A percentile compares a stretch with the other conserved stretches of the same genome.
These are phyloP conservation scores for Neonothopanus nambi DNA, from an alignment of 1,284 basidiomycete genomes.

Conservation along the genomic window DNA sequence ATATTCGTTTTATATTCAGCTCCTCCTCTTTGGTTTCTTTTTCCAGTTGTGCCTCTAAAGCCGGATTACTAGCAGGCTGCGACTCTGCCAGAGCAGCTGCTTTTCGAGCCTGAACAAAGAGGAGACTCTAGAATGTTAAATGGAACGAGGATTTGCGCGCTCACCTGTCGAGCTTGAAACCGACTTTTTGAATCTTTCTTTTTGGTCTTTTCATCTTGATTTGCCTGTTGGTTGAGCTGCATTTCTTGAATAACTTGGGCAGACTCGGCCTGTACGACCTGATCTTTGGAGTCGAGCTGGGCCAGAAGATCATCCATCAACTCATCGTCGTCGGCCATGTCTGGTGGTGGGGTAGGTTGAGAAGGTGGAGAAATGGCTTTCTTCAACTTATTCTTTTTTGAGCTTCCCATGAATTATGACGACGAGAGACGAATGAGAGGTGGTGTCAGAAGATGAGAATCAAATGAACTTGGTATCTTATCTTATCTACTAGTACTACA, in stretches of 20 bases:
- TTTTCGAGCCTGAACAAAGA: conserved; percentile 65
- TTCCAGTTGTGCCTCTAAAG: conserved; percentile 63
- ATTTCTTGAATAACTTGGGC: conserved; percentile 51
- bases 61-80: conserved; percentile 59
- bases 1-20: conserved; percentile 65
- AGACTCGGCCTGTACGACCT: conserved; percentile 49
- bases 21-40: conserved; percentile 76
- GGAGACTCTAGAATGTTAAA: conserved; percentile 10
- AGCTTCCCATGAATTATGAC: conserved; percentile 18
- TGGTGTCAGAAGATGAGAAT: too few relatives aligned
- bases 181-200: conserved; percentile 74
- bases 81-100: conserved; percentile 67
- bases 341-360: conserved; percentile 29
- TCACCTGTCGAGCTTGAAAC: conserved; percentile 79
- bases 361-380: conserved; percentile 35
- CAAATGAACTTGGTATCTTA: too few relatives aligned
- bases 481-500: too few relatives aligned
- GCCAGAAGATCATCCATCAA: conserved; percentile 73
- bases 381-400: conserved; percentile 52
- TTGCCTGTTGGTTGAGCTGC: conserved; percentile 39
- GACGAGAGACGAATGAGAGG: neutral
- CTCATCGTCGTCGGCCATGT: conserved; percentile 47
- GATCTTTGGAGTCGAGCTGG: conserved; percentile 66
- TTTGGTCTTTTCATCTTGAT: conserved; percentile 34
- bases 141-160: conserved; percentile 21